phyloP scores from a whole-genome alignment of 768 basidiomycete genomes.

The Leccinum obscurum region DNA sequence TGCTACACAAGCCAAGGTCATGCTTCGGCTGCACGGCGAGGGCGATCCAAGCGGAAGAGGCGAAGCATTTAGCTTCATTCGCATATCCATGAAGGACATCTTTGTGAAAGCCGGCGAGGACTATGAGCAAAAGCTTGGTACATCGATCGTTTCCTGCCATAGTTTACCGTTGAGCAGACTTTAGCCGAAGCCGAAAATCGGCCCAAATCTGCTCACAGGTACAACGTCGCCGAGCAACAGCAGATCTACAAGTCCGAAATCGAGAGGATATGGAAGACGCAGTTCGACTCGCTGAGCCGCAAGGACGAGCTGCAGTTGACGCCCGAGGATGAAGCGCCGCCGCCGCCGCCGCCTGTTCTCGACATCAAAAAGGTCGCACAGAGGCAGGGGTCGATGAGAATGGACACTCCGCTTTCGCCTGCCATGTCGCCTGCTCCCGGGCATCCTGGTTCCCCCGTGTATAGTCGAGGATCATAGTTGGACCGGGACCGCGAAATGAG shows the following conservation, averaged over 20 bases:
- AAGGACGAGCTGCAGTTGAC: constrained; percentile 81
- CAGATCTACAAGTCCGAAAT: constrained; percentile 96
- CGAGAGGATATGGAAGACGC: constrained; percentile 95
- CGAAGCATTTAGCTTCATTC: constrained; percentile 95
- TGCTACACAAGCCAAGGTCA: constrained; percentile 92
- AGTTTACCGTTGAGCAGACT: constrained; percentile 4
- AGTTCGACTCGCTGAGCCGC: constrained; percentile 82
- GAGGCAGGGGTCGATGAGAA: constrained; percentile 36
- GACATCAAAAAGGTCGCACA: constrained; percentile 30
- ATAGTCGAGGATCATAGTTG: constrained; percentile 73
- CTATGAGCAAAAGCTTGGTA: constrained; percentile 83
- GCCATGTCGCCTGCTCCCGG: constrained; percentile 37
- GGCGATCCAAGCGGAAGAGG: constrained; percentile 95
- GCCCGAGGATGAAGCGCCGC: constrained; percentile 56
- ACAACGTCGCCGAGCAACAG: constrained; percentile 97
- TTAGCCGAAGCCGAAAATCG: constrained; percentile 85
- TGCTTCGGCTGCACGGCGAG: constrained; percentile 94
- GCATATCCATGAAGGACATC: constrained; percentile 98
- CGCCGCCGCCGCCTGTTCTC: constrained; percentile 14
- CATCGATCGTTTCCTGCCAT: constrained; percentile 5
- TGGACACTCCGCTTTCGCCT: constrained; percentile 41
- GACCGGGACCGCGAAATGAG: constrained; percentile 70
- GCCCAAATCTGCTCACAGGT: constrained; percentile 84
- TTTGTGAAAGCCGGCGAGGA: constrained; percentile 97
- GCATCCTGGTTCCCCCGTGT: constrained; percentile 59